A percentile compares a stretch with the other conserved stretches of the same genome.
Evolutionary conservation across 2,329 filamentous ascomycete genomes (phyloP).

Genomic region (Lecanicillium sp.): DNA sequence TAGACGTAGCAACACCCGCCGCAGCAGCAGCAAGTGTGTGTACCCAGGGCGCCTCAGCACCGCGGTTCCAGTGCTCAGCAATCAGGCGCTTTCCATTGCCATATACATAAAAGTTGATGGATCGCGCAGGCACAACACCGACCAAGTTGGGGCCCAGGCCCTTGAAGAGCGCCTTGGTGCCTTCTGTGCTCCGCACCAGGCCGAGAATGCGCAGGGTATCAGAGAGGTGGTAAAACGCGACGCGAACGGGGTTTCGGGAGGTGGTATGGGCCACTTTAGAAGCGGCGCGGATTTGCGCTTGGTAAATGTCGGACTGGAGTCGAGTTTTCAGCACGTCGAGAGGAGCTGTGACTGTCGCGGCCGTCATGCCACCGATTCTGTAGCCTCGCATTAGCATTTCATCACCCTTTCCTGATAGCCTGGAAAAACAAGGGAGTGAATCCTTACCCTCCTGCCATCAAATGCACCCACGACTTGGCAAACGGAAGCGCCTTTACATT

Average conservation of each 20-base stretch:
- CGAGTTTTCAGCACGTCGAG: constrained; percentile 92
- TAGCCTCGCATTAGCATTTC: constrained; percentile 10
- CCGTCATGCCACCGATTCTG: constrained; percentile 82
- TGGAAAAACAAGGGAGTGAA: constrained; percentile 1
- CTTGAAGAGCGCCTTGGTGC: constrained; percentile 83
- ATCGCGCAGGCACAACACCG: constrained; percentile 79
- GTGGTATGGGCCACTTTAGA: constrained; percentile 48
- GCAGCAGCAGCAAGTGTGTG: constrained; percentile 69
- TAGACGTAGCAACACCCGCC: constrained; percentile 79
- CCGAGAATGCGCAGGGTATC: constrained; percentile 83
- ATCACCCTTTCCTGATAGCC: constrained; percentile 1
- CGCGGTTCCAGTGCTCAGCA: constrained; percentile 63
- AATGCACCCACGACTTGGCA: constrained; percentile 82
- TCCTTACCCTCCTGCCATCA: constrained; percentile 79
- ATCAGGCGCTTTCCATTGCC: constrained; percentile 84
- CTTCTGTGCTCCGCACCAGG: constrained; percentile 72
- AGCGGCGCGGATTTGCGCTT: constrained; percentile 65
- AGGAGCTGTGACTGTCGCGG: constrained; percentile 85
- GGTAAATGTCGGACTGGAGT: constrained; percentile 90
- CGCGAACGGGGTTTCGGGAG: constrained; percentile 55
- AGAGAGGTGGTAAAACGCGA: constrained; percentile 63
- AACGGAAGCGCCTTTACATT: constrained; percentile 38
- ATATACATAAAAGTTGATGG: constrained; percentile 92
- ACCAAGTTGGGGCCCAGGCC: constrained; percentile 84
- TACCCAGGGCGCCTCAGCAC: constrained; percentile 63